Evolutionary conservation across 495 filamentous ascomycete species (phyloP).

Genomic region (Podospora sp.): DNA sequence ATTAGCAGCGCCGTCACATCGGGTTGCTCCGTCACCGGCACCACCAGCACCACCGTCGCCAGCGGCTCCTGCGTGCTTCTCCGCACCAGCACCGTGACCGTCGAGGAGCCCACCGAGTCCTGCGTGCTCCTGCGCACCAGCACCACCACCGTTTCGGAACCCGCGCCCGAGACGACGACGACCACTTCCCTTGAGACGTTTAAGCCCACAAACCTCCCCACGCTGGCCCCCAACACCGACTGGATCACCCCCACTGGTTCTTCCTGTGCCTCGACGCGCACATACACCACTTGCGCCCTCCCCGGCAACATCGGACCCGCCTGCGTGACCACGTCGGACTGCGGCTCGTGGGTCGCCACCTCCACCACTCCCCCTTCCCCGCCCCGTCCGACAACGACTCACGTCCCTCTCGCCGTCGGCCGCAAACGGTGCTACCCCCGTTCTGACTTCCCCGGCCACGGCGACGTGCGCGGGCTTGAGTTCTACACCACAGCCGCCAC

Average conservation of each 20-base stretch:
- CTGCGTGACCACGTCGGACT: background rate
- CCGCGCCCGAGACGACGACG: background rate
- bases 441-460: background rate
- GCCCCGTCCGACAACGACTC: background rate
- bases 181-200: background rate
- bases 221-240: background rate
- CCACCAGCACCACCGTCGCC: background rate
- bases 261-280: background rate
- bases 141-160: background rate
- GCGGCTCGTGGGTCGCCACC: background rate
- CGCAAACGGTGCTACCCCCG: background rate
- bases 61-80: background rate
- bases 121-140: background rate
- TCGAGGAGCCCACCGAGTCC: background rate
- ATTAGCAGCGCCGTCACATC: background rate
- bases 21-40: background rate
- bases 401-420: background rate
- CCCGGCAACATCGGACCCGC: background rate
- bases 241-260: background rate
- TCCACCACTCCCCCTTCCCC: background rate
- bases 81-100: background rate
- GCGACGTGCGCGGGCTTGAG: background rate
- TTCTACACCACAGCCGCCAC: no score
- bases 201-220: background rate
- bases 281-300: background rate